These are phyloP conservation scores for Paraconiothyrium brasiliense DNA, from an alignment of 2,329 filamentous ascomycete genomes.

Conservation along the genomic window DNA sequence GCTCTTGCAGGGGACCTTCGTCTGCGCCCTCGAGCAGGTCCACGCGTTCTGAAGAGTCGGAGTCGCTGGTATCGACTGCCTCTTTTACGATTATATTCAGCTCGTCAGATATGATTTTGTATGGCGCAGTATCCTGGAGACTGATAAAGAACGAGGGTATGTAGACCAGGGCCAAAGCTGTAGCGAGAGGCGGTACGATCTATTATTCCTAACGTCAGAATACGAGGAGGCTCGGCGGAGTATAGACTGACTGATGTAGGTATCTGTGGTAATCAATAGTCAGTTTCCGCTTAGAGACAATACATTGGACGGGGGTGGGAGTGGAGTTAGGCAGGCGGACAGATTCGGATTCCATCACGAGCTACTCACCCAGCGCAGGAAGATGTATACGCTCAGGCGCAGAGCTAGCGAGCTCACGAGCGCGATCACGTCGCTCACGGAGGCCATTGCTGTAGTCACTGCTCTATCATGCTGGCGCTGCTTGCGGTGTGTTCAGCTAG, in stretches of 20 bases:
- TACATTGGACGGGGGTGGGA: conserved; percentile 17
- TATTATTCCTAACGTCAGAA: conserved; percentile 27
- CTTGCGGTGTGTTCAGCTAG: conserved; percentile 7
- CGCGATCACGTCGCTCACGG: conserved; percentile 46
- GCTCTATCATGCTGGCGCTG: conserved; percentile 20
- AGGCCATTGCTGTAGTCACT: conserved; percentile 40
- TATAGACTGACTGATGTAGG: conserved; percentile 41
- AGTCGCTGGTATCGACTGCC: conserved; percentile 45
- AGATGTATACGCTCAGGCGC: conserved; percentile 63
- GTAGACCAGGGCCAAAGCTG: conserved; percentile 73
- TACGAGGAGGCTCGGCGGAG: conserved; percentile 3
- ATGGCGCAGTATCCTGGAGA: conserved; percentile 65
- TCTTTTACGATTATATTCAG: conserved; percentile 61
- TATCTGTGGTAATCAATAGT: conserved; percentile 35
- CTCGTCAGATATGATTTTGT: conserved; percentile 67
- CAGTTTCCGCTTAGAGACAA: conserved; percentile 15
- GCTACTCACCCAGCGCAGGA: conserved; percentile 68
- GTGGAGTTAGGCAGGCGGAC: conserved; percentile 17
- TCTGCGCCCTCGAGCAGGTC: conserved; percentile 53
- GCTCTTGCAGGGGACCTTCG: conserved; percentile 49
- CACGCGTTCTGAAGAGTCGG: conserved; percentile 39
- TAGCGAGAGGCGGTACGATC: conserved; percentile 59
- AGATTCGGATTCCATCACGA: conserved; percentile 17
- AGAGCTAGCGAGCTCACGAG: conserved; percentile 60
- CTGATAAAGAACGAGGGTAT: conserved; percentile 69